A percentile compares a stretch with the other conserved stretches of the same genome.
These are phyloP conservation scores for Paramyrothecium roridum DNA, from an alignment of 2,329 filamentous ascomycete genomes.

Conservation along the genomic window DNA sequence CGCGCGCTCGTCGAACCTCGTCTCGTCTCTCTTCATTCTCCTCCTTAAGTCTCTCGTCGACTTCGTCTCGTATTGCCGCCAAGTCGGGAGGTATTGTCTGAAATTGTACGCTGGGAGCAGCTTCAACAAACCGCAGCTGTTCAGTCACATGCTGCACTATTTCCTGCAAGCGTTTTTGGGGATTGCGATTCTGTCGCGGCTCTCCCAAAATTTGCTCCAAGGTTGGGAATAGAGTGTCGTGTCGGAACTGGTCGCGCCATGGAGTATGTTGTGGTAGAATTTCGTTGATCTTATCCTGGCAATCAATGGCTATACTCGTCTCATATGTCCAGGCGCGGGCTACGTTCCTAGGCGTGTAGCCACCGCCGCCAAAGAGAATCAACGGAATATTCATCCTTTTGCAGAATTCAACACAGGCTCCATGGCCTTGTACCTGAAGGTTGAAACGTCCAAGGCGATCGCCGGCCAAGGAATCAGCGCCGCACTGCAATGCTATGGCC, in stretches of 20 bases:
- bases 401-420: constrained; percentile 84
- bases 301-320: constrained; percentile 83
- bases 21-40: constrained; percentile 59
- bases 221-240: constrained; percentile 83
- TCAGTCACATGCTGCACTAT: constrained; percentile 78
- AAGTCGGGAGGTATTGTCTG: constrained; percentile 77
- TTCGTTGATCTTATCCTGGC: constrained; percentile 65
- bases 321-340: constrained; percentile 97
- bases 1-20: constrained; percentile 45
- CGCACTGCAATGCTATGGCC: constrained; percentile 92
- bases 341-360: constrained; percentile 95
- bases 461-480: constrained; percentile 89
- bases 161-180: constrained; percentile 69
- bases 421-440: constrained; percentile 91
- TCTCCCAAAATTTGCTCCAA: constrained; percentile 71
- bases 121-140: constrained; percentile 80
- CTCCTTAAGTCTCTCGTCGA: constrained; percentile 66
- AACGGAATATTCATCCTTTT: constrained; percentile 79
- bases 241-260: constrained; percentile 84
- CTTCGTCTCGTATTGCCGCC: constrained; percentile 62
- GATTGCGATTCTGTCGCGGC: constrained; percentile 73
- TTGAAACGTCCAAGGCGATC: constrained; percentile 95
- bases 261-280: constrained; percentile 77
- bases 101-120: constrained; percentile 85
- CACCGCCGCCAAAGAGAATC: constrained; percentile 88